Base-by-base conservation (phyloP, 1,284 basidiomycete species). In the Sparassis latifolia region DNA sequence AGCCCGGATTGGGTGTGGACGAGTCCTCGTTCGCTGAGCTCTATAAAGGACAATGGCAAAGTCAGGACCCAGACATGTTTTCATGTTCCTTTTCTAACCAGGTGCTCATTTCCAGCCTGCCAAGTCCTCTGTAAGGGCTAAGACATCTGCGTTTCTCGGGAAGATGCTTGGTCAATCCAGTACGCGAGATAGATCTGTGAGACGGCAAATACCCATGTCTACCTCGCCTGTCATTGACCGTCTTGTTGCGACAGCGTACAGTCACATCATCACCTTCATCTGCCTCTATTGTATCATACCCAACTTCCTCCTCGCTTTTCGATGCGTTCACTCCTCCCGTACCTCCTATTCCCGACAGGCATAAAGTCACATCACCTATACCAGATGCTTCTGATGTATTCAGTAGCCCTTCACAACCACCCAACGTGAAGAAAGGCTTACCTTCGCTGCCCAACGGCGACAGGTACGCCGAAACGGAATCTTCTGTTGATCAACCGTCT, bases 81-180 rank as follows among this genome's bases (percentile, higher is more conserved):
- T 33, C 60, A 49, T 42, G 46, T 51, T 31, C 52, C 31, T 47
- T 33, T 42, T 49, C 73, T 72, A 45, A 70, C 68, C 28, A 20
- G 10, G 31, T 20, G 28, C 45, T 48, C 35, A 44, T 48, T 38
- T 10, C 27, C 54, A 84, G 80, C 56, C 66, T 10, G 60, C 69
- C 10, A 86, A 79, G 66, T 76, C 77, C 10, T 81, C 87, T 6
- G 80, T 89, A 46, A 72, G 86, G 51, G 76, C 80, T 40, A 89
- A 89, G 66, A 88, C 86, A 27, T 86, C 78, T 57, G 86, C 85
- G 40, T 84, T 90, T 62, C 72, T 85, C 55, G 86, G 86, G 2
- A 89, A 83, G 64, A 83, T 90, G 80, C 67, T 85, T 40, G 85
- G 85, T 2, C 76, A 82, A 56, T 75, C 71, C 45, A 77, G 73